Percentiles rank a stretch among this genome's conserved stretches.
phyloP scores from a whole-genome alignment of 805 yeast genomes.

The Candida schatavii region DNA sequence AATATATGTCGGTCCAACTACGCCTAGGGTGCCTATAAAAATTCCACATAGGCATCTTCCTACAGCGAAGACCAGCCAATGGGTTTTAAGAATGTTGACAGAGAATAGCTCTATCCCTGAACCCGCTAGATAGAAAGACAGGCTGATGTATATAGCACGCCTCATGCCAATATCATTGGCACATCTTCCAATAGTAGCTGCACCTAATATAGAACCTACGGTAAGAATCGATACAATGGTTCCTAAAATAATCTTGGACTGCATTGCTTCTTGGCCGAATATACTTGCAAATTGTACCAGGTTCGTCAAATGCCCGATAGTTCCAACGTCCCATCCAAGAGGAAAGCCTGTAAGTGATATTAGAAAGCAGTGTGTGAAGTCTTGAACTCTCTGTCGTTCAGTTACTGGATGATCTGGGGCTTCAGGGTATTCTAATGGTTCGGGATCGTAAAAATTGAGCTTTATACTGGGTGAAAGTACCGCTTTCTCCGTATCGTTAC shows the following conservation, averaged over 20 bases:
- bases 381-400: conserved; percentile 7
- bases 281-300: conserved; percentile 11
- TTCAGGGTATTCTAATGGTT: background rate
- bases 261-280: conserved; percentile 1
- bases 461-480: too few relatives aligned
- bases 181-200: conserved; percentile 12
- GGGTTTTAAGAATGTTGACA: background rate
- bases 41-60: conserved; percentile 22
- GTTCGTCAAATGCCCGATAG: conserved; percentile 15
- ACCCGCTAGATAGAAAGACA: conserved; percentile 18
- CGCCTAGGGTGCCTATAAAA: conserved; percentile 22
- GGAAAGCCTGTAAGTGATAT: conserved; percentile 14
- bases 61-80: conserved; percentile 11
- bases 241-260: conserved; percentile 14
- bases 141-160: conserved; percentile 9
- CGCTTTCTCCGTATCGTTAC: too few relatives aligned
- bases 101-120: conserved; percentile 12
- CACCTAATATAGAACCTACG: conserved; percentile 22
- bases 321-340: conserved; percentile 27
- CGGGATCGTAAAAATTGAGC: conserved; percentile 2
- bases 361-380: background rate
- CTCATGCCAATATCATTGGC: conserved; percentile 11
- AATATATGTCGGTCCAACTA: conserved; percentile 16
- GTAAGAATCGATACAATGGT: conserved; percentile 21
- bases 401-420: background rate